Percentiles rank a stretch among this genome's conserved stretches.
These are phyloP conservation scores for Pleurotus eryngii DNA, from an alignment of 768 basidiomycete genomes.

Conservation along the genomic window DNA sequence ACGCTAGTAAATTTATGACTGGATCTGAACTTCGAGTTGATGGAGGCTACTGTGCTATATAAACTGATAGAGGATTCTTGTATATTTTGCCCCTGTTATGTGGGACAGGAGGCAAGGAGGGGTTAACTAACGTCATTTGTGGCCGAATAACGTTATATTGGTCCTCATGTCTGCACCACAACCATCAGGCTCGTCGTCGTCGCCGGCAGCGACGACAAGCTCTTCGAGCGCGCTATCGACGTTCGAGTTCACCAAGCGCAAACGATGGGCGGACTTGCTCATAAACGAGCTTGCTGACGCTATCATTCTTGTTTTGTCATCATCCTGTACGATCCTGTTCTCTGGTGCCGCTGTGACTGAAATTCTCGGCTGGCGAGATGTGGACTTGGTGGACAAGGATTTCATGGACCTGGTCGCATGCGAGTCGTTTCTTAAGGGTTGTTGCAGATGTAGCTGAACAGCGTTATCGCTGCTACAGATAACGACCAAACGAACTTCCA, in stretches of 20 bases:
- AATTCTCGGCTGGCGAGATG: slow-evolving; percentile 73
- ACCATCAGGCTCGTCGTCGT: not conserved
- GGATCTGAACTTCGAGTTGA: slow-evolving; percentile 84
- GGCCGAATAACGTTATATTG: not conserved
- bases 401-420: slow-evolving; percentile 64
- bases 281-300: slow-evolving; percentile 74
- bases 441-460: too few relatives aligned
- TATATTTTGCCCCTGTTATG: not conserved
- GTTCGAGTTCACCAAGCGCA: slow-evolving; percentile 85
- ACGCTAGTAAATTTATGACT: slow-evolving; percentile 88
- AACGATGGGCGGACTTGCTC: slow-evolving; percentile 82
- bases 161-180: not conserved
- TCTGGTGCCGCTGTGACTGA: slow-evolving; percentile 67
- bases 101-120: not conserved
- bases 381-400: slow-evolving; percentile 67
- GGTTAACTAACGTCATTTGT: not conserved
- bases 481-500: slow-evolving; percentile 59
- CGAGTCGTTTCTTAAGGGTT: slow-evolving; percentile 26
- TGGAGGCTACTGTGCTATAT: slow-evolving; percentile 82
- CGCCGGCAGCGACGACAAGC: slow-evolving; percentile 11
- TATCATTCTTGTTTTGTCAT: slow-evolving; percentile 65
- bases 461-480: slow-evolving; percentile 29
- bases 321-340: slow-evolving; percentile 60
- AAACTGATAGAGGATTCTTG: slow-evolving; percentile 11
- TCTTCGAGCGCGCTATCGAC: slow-evolving; percentile 23